A percentile compares a stretch with the other conserved stretches of the same genome.
Evolutionary conservation across 257 asterid genomes (phyloP).

Genomic region (Jasminum sambac): DNA sequence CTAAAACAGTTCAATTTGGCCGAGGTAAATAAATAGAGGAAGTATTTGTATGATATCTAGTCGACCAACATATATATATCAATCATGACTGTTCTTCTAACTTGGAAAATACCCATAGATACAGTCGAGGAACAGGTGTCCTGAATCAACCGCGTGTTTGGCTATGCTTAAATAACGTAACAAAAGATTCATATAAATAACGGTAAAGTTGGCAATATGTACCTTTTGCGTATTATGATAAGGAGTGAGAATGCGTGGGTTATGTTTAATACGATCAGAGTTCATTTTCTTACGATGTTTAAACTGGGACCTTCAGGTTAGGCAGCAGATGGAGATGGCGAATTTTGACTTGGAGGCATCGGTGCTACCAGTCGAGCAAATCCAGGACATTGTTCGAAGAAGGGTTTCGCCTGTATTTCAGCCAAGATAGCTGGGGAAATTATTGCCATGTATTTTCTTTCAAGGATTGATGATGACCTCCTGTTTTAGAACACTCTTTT

Average conservation of each 20-base stretch:
- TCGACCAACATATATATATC: too few species aligned
- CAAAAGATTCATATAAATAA: too few species aligned
- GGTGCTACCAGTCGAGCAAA: conserved; percentile 56
- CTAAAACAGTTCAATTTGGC: too few species aligned
- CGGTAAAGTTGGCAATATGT: background rate
- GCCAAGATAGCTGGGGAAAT: conserved; percentile 38
- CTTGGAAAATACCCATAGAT: too few species aligned
- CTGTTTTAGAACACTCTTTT: background rate
- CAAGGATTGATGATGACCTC: background rate
- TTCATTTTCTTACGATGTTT: background rate
- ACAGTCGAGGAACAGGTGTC: too few species aligned
- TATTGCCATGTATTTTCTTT: background rate
- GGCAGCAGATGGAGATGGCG: conserved; percentile 67
- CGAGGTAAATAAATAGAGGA: too few species aligned
- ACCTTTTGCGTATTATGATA: background rate
- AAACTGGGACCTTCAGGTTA: conserved; percentile 44
- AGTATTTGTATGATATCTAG: too few species aligned
- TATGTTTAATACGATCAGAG: background rate
- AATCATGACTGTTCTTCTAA: too few species aligned
- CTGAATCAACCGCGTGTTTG: too few species aligned
- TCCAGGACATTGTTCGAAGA: conserved; percentile 62
- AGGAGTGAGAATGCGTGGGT: too few species aligned
- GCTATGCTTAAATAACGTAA: too few species aligned
- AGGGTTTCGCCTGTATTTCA: conserved; percentile 63
- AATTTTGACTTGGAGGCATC: conserved; percentile 73